Base-by-base conservation (phyloP, 768 basidiomycete genomes). In the Phanerochaete carnosa region DNA sequence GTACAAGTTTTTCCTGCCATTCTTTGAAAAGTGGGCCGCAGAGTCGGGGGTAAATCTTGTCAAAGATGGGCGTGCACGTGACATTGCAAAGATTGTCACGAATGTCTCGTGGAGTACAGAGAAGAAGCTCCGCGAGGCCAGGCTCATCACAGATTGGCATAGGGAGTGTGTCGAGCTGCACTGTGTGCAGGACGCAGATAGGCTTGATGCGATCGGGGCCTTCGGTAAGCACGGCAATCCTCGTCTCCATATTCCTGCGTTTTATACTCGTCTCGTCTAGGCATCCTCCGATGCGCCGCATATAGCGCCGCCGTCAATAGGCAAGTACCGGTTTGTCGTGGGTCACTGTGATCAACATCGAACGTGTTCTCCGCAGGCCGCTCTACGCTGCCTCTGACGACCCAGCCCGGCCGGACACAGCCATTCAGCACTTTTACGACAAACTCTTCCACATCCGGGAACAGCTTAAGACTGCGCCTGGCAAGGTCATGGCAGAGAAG, bases 91-190 rank as follows among this genome's bases (percentile, higher is more conserved):
- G 64, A 83, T 95, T 61, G 77, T 95, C 29, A 87, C 92, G 32
- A 88, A 87, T 62, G 87, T 94, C 3, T 93, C 90, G 0, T 95
- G 92, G 90, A 87, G 83, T 45, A 94, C 88, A 2, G 94, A 95
- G 73, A 88, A 86, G 70, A 84, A 79, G 62, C 76, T 90, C 7
- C 77, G 82, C 16, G 79, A 81, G 54, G 70, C 73, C 1, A 86
- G 83, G 0, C 61, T 74, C 55, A 84, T 89, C 77, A 81, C 78
- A 2, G 74, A 77, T 23, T 92, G 90, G 91, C 88, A 93, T 64
- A 74, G 81, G 6, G 74, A 77, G 32, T 94, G 90, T 67, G 63
- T 81, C 1, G 94, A 95, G 69, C 79, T 95, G 30, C 89, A 91
- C 69, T 93, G 86, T 61, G 81, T 83, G 3, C 81, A 82, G 64